These are phyloP conservation scores for Rostrohypoxylon terebratum DNA, from an alignment of 495 filamentous ascomycete species.

Conservation along the genomic window DNA sequence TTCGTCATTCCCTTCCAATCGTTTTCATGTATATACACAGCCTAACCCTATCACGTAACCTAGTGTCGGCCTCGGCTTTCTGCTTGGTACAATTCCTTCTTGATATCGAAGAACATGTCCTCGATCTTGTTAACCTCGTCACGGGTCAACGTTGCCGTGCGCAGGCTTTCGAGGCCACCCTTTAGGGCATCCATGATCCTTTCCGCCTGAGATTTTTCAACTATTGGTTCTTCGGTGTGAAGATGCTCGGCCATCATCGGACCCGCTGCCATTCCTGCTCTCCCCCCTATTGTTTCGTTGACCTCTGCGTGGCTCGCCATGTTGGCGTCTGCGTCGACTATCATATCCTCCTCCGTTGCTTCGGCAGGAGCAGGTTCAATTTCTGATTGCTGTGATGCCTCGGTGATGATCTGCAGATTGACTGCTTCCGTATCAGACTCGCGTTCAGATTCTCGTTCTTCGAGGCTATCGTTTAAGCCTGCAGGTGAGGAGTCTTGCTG, in stretches of 20 bases:
- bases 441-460: conserved; percentile 40
- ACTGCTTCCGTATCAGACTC: conserved; percentile 49
- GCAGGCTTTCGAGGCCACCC: conserved; percentile 64
- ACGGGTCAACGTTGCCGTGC: conserved; percentile 61
- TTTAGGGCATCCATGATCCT: conserved; percentile 64
- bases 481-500: conserved; percentile 14
- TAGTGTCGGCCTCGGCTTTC: conserved; percentile 58
- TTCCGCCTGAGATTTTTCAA: conserved; percentile 36
- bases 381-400: conserved; percentile 50
- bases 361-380: conserved; percentile 8
- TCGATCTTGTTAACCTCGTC: conserved; percentile 70
- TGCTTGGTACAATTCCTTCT: conserved; percentile 71
- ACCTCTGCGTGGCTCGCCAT: conserved; percentile 20
- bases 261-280: conserved; percentile 2
- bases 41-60: conserved; percentile 3
- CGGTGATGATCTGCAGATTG: conserved; percentile 47
- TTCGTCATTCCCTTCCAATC: conserved; percentile 22
- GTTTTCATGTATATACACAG: conserved; percentile 11
- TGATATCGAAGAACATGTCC: conserved; percentile 75
- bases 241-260: conserved; percentile 15
- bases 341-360: neutral
- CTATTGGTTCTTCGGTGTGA: conserved; percentile 11
- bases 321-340: conserved; percentile 26
- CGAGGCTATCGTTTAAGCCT: conserved; percentile 18
- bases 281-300: neutral